phyloP scores from a whole-genome alignment of 2,329 filamentous ascomycete genomes.

The Pseudogymnoascus sp. region DNA sequence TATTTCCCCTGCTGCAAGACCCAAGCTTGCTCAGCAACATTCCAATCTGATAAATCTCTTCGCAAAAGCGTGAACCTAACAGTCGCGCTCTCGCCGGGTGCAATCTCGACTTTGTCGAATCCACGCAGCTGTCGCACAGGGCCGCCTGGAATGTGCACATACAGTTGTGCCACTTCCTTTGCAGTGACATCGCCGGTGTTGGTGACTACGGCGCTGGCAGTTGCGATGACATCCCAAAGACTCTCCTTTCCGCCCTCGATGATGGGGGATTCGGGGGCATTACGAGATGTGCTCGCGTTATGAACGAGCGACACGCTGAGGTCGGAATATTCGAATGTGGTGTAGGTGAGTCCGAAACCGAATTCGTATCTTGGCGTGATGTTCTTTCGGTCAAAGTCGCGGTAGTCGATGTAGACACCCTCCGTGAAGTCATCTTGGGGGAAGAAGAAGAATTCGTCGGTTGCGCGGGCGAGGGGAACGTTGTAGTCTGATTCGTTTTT shows the following conservation, averaged over 20 bases:
- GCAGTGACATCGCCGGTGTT: constrained; percentile 53
- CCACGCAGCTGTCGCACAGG: constrained; percentile 58
- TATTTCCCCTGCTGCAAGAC: constrained; percentile 35
- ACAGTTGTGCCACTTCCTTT: constrained; percentile 51
- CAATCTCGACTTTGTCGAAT: constrained; percentile 70
- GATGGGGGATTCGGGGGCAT: not conserved
- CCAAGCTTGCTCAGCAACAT: constrained; percentile 72
- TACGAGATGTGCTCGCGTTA: not conserved
- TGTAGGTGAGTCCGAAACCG: constrained; percentile 48
- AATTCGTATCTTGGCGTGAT: constrained; percentile 34
- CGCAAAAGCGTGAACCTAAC: constrained; percentile 66
- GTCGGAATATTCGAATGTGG: constrained; percentile 37
- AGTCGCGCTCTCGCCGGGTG: constrained; percentile 54
- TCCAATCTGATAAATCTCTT: constrained; percentile 84
- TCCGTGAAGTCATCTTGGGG: constrained; percentile 28
- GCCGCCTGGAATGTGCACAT: constrained; percentile 68
- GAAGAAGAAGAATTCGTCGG: constrained; percentile 28
- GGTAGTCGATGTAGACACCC: constrained; percentile 45
- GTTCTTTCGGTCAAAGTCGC: constrained; percentile 38
- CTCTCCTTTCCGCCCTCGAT: constrained; percentile 43
- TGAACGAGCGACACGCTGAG: constrained; percentile 10
- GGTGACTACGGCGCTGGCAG: constrained; percentile 48
- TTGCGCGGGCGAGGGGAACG: not conserved
- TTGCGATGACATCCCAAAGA: constrained; percentile 56
- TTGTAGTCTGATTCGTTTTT: constrained; percentile 42